phyloP scores from a whole-genome alignment of 768 basidiomycete genomes.

The Naematelia aurantialba region DNA sequence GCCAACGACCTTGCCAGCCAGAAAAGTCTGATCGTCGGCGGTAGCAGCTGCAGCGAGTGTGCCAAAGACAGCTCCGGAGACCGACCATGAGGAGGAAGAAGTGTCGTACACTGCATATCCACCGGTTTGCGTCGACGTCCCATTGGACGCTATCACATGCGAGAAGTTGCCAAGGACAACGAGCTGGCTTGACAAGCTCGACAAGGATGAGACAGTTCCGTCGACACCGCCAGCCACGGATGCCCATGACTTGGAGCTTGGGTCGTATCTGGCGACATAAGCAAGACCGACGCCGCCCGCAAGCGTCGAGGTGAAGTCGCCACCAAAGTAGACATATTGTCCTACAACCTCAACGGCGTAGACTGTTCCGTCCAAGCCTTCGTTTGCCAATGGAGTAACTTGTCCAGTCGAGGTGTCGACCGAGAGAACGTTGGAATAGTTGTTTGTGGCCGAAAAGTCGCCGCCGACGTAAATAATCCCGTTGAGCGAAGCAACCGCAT shows the following conservation, averaged over 20 bases:
- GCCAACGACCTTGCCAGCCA: constrained; percentile 39
- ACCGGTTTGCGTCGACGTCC: constrained; percentile 50
- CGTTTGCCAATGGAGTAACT: constrained; percentile 57
- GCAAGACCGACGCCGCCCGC: constrained; percentile 55
- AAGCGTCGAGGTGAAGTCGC: constrained; percentile 70
- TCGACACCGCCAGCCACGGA: constrained; percentile 70
- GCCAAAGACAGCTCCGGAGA: constrained; percentile 61
- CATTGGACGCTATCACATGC: constrained; percentile 47
- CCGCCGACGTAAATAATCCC: constrained; percentile 72
- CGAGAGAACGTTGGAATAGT: constrained; percentile 64
- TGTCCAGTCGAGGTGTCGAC: constrained; percentile 59
- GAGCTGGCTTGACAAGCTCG: constrained; percentile 54
- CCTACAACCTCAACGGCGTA: constrained; percentile 60
- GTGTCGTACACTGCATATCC: constrained; percentile 78
- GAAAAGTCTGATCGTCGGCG: constrained; percentile 60
- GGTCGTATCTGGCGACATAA: constrained; percentile 69
- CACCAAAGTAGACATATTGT: constrained; percentile 71
- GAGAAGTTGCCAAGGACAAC: constrained; percentile 76
- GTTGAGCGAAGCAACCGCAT: constrained; percentile 59
- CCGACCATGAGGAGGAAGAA: constrained; percentile 62
- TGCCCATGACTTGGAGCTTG: constrained; percentile 63
- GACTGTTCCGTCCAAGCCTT: constrained; percentile 78
- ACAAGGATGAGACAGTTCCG: constrained; percentile 65
- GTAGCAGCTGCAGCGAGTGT: constrained; percentile 38
- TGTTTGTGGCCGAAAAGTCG: constrained; percentile 60